Evolutionary conservation across 179 eudicot species (phyloP).

Genomic region (Silene noctiflora): DNA sequence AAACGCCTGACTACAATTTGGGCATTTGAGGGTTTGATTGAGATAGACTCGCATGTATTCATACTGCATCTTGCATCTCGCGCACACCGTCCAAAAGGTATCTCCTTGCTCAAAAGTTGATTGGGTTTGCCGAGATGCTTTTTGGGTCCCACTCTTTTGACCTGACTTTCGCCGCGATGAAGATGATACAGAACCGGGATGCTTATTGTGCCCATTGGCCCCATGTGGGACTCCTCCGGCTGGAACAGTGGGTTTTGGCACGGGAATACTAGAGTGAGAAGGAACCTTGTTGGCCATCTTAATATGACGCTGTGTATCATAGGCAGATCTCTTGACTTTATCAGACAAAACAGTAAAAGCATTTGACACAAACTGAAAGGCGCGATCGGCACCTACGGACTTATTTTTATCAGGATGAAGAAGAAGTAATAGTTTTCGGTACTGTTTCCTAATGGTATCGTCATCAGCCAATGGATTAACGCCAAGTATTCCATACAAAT

Average conservation of each 20-base stretch:
- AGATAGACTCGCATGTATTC: conserved; percentile 34
- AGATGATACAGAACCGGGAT: not conserved
- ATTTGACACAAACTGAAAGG: conserved; percentile 40
- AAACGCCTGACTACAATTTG: conserved; percentile 32
- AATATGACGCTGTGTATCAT: conserved; percentile 30
- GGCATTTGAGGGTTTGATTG: conserved; percentile 36
- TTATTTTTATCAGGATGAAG: conserved; percentile 49
- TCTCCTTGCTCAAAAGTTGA: conserved; percentile 11
- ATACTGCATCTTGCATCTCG: conserved; percentile 37
- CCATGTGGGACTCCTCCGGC: not conserved
- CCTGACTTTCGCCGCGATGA: not conserved
- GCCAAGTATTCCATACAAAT: conserved; percentile 42
- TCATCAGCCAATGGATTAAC: conserved; percentile 34
- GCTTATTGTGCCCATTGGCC: conserved; percentile 26
- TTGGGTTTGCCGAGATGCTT: conserved; percentile 17
- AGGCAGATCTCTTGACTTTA: conserved; percentile 32
- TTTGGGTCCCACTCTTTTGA: conserved; percentile 21
- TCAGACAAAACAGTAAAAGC: conserved; percentile 37
- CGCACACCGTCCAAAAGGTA: conserved; percentile 46
- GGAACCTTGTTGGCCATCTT: conserved; percentile 24
- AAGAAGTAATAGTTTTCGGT: conserved; percentile 32
- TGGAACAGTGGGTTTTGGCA: not conserved
- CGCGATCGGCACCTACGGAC: conserved; percentile 40
- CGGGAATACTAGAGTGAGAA: conserved; percentile 18
- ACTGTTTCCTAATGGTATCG: conserved; percentile 31